Conservation (phyloP, 2,329 filamentous ascomycete species). For the Sphaceloma murrayae region DNA sequence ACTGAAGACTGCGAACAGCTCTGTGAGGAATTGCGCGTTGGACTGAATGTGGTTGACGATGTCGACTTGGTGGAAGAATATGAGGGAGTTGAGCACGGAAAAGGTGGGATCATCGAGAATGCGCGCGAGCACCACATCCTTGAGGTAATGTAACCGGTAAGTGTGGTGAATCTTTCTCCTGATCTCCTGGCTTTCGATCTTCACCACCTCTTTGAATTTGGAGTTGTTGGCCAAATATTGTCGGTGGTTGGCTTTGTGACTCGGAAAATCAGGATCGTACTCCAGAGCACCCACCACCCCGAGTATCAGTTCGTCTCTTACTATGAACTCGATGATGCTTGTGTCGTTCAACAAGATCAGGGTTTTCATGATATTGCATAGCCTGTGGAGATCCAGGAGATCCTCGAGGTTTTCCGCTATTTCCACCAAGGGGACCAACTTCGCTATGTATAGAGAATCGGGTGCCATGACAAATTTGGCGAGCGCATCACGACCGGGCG, state of each 20-base stretch:
- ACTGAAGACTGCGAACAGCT: constrained; percentile 79
- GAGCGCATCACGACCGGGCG: constrained; percentile 71
- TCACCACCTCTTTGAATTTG: constrained; percentile 92
- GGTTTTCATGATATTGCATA: constrained; percentile 98
- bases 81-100: constrained; percentile 91
- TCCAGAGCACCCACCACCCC: constrained; percentile 93
- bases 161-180: constrained; percentile 91
- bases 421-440: constrained; percentile 74
- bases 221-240: constrained; percentile 84
- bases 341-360: constrained; percentile 92
- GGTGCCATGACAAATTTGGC: constrained; percentile 78
- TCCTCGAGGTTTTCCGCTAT: constrained; percentile 89
- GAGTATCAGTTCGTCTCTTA: constrained; percentile 78
- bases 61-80: constrained; percentile 98
- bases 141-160: constrained; percentile 90
- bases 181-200: constrained; percentile 72
- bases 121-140: constrained; percentile 92
- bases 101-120: constrained; percentile 98
- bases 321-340: constrained; percentile 78
- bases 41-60: constrained; percentile 90
- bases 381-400: constrained; percentile 70
- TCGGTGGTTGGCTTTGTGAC: constrained; percentile 93
- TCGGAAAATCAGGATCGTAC: constrained; percentile 96
- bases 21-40: constrained; percentile 66
- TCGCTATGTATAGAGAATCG: constrained; percentile 63